phyloP scores from a whole-genome alignment of 2,329 filamentous ascomycete species.

The Fusarium staphyleae region DNA sequence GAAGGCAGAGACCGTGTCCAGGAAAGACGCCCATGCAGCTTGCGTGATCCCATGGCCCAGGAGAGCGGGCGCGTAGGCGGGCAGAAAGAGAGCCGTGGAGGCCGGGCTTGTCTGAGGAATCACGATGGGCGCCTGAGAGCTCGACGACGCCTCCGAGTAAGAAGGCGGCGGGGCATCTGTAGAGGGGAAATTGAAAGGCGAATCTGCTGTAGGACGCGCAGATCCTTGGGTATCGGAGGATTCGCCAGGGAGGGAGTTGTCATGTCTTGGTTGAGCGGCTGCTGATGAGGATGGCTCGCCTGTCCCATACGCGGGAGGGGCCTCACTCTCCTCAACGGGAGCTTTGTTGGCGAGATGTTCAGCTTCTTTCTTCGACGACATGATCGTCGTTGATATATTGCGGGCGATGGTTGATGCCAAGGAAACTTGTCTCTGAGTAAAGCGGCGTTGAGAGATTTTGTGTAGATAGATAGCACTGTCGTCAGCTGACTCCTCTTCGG shows the following conservation, averaged over 20 bases:
- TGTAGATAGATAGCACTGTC: neutral
- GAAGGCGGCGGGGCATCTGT: conserved; percentile 41
- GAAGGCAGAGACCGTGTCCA: conserved; percentile 55
- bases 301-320: conserved; percentile 16
- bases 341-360: conserved; percentile 15
- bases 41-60: conserved; percentile 49
- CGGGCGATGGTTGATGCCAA: neutral
- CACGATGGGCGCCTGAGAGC: conserved; percentile 46
- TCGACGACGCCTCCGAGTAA: conserved; percentile 38
- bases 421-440: too few relatives aligned
- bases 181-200: conserved; percentile 53
- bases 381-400: neutral
- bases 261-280: neutral
- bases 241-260: neutral
- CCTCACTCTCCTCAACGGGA: neutral
- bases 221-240: neutral
- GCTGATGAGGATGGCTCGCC: conserved; percentile 4
- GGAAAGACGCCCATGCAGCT: conserved; percentile 46
- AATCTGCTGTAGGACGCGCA: conserved; percentile 41
- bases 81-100: conserved; percentile 49
- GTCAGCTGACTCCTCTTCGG: conserved; percentile 17
- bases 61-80: conserved; percentile 49
- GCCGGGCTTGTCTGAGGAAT: conserved; percentile 50
- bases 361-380: conserved; percentile 24
- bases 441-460: conserved; percentile 6